phyloP scores from a whole-genome alignment of 768 basidiomycete species.

The Trametes sanguinea region DNA sequence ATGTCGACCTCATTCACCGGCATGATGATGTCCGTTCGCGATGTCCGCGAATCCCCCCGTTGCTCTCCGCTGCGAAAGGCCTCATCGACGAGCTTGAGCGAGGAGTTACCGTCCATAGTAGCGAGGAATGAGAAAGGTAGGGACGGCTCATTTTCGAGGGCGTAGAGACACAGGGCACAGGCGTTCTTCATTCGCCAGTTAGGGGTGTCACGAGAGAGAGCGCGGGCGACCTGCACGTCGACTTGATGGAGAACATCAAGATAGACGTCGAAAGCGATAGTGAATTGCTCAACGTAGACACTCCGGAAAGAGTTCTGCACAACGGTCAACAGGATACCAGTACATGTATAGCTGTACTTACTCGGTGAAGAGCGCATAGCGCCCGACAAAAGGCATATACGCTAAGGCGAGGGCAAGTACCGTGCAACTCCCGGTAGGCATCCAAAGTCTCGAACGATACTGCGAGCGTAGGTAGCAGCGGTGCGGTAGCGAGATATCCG shows the following conservation, averaged over 20 bases:
- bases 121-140: slow-evolving; percentile 15
- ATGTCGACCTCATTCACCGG: slow-evolving; percentile 1
- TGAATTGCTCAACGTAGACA: slow-evolving; percentile 25
- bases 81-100: slow-evolving; percentile 23
- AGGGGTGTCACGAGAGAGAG: slow-evolving; percentile 19
- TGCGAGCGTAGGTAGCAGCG: too few species aligned
- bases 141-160: not conserved
- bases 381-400: slow-evolving; percentile 25
- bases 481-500: too few species aligned
- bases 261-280: slow-evolving; percentile 31
- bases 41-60: not conserved
- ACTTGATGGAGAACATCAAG: slow-evolving; percentile 27
- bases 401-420: slow-evolving; percentile 29
- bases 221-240: slow-evolving; percentile 9
- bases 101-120: slow-evolving; percentile 26
- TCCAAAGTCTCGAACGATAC: slow-evolving; percentile 22
- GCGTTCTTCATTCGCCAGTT: slow-evolving; percentile 30
- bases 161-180: slow-evolving; percentile 33
- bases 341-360: slow-evolving; percentile 1
- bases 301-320: not conserved
- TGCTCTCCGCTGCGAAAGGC: not conserved
- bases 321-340: too few species aligned
- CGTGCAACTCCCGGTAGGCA: slow-evolving; percentile 29
- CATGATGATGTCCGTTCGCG: slow-evolving; percentile 14
- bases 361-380: slow-evolving; percentile 23